Base-by-base conservation (phyloP, 225 moss, liverwort and hornwort species). In the Bryum argenteum region DNA sequence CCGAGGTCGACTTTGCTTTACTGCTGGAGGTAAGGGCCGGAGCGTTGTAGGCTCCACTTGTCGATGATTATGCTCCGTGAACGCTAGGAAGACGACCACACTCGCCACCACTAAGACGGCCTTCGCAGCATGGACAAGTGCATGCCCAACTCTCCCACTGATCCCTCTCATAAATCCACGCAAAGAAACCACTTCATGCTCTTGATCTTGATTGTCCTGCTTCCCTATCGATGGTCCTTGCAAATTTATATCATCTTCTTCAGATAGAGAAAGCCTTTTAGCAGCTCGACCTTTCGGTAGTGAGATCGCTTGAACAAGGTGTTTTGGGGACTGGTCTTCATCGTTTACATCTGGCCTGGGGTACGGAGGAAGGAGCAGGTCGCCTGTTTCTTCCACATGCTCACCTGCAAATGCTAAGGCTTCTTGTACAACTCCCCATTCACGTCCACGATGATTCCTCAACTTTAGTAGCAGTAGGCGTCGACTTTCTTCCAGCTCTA, bases 381-480 rank as follows among this genome's bases (percentile, higher is more conserved):
- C 97, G 68, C 94, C 94, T 66, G 66, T 81, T 43, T 97, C 94
- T 56, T 91, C 89, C 44, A 92, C 90, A 26, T 94, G 97, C 77
- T 97, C 97, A 55, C 97, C 97, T 48, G 97, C 97, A 72, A 94
- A 97, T 14, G 94, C 97, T 23, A 97, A 69, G 57, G 97, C 97
- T 63, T 97, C 97, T 60, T 90, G 83, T 12, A 97, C 92, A 71
- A 97, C 82, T 81, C 90, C 92, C 97, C 89, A 94, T 79, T 97
- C 97, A 73, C 76, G 82, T 8, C 94, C 97, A 47, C 80, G 89
- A 82, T 97, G 94, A 38, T 94, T 86, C 82, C 91, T 97, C 79
- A 97, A 82, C 78, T 87, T 84, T 69, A 79, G 73, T 42, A 94
- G 79, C 42, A 97, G 81, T 24, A 87, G 69, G 66, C 87, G 82